A percentile compares a stretch with the other conserved stretches of the same genome.
These are phyloP conservation scores for Penicillium expansum DNA, from an alignment of 2,329 filamentous ascomycete genomes.

Conservation along the genomic window DNA sequence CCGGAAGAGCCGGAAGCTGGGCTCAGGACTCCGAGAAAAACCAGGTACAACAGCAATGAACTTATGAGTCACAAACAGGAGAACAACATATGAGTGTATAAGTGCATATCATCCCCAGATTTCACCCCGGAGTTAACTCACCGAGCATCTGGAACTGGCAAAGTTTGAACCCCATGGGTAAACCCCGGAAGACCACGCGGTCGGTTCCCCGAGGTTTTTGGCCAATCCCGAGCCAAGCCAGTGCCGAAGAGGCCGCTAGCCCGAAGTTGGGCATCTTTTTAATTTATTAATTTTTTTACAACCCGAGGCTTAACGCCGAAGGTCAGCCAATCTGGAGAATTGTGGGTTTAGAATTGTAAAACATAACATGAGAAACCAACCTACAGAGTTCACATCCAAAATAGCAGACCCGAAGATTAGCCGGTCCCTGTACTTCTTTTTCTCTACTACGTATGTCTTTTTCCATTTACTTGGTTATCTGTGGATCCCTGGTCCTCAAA, in stretches of 20 bases:
- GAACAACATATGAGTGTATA: neutral
- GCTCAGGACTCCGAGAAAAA: neutral
- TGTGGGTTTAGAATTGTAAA: neutral
- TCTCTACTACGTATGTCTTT: too few species aligned
- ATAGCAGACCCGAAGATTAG: neutral
- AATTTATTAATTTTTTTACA: neutral
- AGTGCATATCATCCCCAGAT: constrained; percentile 7
- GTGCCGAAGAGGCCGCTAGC: neutral
- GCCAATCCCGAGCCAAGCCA: constrained; percentile 4
- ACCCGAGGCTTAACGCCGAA: neutral
- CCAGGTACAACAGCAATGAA: neutral
- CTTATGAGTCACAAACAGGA: neutral
- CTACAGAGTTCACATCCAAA: too few species aligned
- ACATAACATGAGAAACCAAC: too few species aligned
- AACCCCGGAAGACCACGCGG: too few species aligned
- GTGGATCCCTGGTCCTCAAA: too few species aligned
- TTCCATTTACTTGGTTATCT: too few species aligned
- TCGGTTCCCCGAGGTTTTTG: constrained; percentile 13
- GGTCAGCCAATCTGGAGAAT: neutral
- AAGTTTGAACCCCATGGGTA: constrained; percentile 4
- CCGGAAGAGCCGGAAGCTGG: neutral
- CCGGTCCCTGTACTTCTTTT: neutral
- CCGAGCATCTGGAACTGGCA: constrained; percentile 19
- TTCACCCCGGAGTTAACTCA: constrained; percentile 13
- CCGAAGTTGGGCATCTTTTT: neutral